Evolutionary conservation across 2,329 filamentous ascomycete species (phyloP), one percentile per base, ranked within the genome.

Genomic region (Alternaria infectoria): DNA sequence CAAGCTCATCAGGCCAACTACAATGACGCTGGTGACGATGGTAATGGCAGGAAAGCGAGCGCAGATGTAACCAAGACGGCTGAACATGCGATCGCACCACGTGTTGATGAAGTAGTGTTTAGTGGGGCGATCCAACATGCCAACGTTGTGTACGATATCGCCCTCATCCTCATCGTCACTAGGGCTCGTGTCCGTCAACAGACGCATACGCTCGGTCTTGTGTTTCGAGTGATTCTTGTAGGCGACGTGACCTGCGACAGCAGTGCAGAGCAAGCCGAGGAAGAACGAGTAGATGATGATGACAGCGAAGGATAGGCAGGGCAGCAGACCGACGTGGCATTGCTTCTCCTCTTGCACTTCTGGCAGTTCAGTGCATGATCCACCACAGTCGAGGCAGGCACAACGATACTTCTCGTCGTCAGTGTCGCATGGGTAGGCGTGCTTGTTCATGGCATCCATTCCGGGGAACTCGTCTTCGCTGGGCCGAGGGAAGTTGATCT

Each of bases 131-230:
- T 97, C 93, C 43, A 93, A 85, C 83, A 94, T 90, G 43, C 91
- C 91, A 17, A 88, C 87, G 57, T 90, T 91, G 69, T 92, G 88
- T 4, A 96, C 88, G 57, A 94, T 86, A 64, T 97, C 93, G 2
- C 91, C 93, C 75, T 97, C 95, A 65, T 97, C 95, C 68, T 99
- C 96, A 62, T 98, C 94, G 68, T 98, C 95, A 73, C 92, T 96
- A 9, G 90, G 90, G 12, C 89, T 86, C 0, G 91, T 86, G 73
- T 97, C 95, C 73, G 97, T 93, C 30, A 99, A 85, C 5, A 99
- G 84, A 61, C 93, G 89, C n/a, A 96, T 86, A 19, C 93, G 86
- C 80, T 97, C 93, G 57, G 90, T 92, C 70, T 92, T 92, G 65
- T 89, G 89, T 77, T 88, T 86, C 15, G 89, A 86, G 75, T 93